Evolutionary conservation across 257 asterid genomes (phyloP), one percentile per base, ranked within the genome.

Genomic region (Leonotis leonurus): DNA sequence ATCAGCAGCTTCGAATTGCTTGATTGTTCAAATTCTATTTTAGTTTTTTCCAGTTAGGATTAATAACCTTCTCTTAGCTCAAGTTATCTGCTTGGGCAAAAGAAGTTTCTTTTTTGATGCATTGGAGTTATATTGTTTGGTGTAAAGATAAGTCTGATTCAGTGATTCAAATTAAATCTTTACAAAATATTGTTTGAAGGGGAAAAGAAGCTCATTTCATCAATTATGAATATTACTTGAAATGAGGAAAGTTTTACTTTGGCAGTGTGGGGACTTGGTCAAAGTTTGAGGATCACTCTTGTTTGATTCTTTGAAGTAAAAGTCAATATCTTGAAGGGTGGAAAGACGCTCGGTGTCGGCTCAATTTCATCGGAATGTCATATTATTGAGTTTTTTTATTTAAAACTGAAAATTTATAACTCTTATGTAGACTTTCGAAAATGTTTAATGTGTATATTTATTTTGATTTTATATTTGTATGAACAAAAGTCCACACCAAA

Each of bases 221-320:
- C n/a, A n/a, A n/a, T 49, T 22, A 48, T 45, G 46, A 17, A 33
- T 35, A 18, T 16, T 32, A 26, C 27, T 70, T 69, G 39, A 29
- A 16, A 26, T n/a, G 55, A 56, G 39, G n/a, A 62, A 62, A 6
- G 44, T 44, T 40, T 37, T 29, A 56, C 32, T 50, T 60, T 48
- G 37, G 51, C 45, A 35, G 33, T 46, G 29, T 57, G 39, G 46
- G 40, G 44, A 73, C 51, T 41, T 51, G 66, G 67, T 66, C 65
- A 40, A 16, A 10, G 6, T 55, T 43, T 54, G 50, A 45, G 48
- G 44, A 12, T 52, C 1, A 22, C 16, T 62, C 5, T 54, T 33
- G 16, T 11, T 56, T 30, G 26, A 52, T 52, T n/a, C 2, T 39
- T 12, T 24, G 24, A 9, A 24, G 56, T 18, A 43, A 8, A 44